These are phyloP conservation scores for Dentipellis sp. DNA, from an alignment of 768 basidiomycete genomes.

Conservation along the genomic window DNA sequence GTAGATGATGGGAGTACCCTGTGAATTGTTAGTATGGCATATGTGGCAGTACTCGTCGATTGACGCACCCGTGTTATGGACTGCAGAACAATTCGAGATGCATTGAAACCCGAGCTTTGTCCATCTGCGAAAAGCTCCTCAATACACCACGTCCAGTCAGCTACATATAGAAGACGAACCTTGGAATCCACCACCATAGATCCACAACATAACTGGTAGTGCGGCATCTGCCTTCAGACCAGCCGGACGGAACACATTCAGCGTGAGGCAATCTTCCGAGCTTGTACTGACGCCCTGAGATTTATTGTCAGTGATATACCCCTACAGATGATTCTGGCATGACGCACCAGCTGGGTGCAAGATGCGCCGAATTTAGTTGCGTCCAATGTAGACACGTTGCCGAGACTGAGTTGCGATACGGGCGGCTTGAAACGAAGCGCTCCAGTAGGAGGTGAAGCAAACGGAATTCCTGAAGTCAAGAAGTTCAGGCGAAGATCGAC, in stretches of 20 bases:
- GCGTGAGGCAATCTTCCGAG: conserved; percentile 39
- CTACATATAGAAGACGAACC: not conserved
- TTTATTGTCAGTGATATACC: not conserved
- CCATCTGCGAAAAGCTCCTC: not conserved
- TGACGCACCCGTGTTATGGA: not conserved
- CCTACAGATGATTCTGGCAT: not conserved
- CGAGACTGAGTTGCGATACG: conserved; percentile 11
- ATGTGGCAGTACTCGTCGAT: not conserved
- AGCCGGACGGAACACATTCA: conserved; percentile 37
- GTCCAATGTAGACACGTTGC: conserved; percentile 18
- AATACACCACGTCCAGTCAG: not conserved
- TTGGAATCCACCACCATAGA: conserved; percentile 32
- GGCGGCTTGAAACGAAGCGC: conserved; percentile 21
- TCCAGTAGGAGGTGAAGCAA: conserved; percentile 24
- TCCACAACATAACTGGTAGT: conserved; percentile 37
- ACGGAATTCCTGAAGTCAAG: conserved; percentile 22
- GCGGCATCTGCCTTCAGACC: conserved; percentile 16
- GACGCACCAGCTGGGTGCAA: conserved; percentile 19
- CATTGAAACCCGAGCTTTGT: not conserved
- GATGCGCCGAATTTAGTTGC: conserved; percentile 21
- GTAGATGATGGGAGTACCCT: conserved; percentile 25
- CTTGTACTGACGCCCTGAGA: conserved; percentile 1
- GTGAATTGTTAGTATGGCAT: not conserved
- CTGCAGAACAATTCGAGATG: not conserved
- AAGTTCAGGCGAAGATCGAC: not conserved